Base-by-base conservation (phyloP, 1,139 yeast genomes). In the Scheffersomyces insectosa region DNA sequence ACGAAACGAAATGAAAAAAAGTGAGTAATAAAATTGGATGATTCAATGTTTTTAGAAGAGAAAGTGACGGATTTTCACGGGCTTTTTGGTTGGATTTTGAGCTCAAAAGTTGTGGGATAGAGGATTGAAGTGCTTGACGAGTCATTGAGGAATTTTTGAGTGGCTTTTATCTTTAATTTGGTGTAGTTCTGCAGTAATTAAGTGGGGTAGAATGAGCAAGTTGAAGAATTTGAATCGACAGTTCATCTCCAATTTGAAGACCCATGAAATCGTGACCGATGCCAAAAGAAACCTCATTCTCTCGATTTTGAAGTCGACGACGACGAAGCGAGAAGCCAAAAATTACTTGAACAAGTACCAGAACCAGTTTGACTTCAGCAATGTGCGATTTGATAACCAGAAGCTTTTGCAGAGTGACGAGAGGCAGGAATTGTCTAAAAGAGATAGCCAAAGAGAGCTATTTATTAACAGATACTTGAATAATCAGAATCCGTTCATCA, bases 261-360 rank as follows among this genome's bases (percentile, higher is more conserved):
- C 67, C 4, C 72, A 71, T 43, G 56, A 62, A 42, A 40, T 52
- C 10, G 52, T 55, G 11, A 72, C 78, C 6, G 68, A 64, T 48
- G 67, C 73, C 28, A 74, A 72, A 45, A 52, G 79, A 38, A 82
- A 82, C 47, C 63, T 86, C 39, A 82, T 85, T n/a, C 65, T 85
- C 16, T 81, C 89, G 4, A 84, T 86, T 28, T 66, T 86, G 42
- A 82, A 79, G 53, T 82, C 89, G 5, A 84, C 95, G 5, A 86
- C 91, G 10, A 85, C 93, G 1, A 85, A 84, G 58, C 63, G 95
- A 50, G 95, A 86, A 57, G 88, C 89, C 3, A 72, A 74, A 49
- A 82, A 81, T 46, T 86, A 85, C 55, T 62, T 86, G 39, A 65
- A 75, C 33, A 85, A 83, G 60, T 86, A 86, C 53, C 67, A 73